Evolutionary conservation across 176 grass and related monocot genomes (phyloP).

Genomic region (Oryza nivara): DNA sequence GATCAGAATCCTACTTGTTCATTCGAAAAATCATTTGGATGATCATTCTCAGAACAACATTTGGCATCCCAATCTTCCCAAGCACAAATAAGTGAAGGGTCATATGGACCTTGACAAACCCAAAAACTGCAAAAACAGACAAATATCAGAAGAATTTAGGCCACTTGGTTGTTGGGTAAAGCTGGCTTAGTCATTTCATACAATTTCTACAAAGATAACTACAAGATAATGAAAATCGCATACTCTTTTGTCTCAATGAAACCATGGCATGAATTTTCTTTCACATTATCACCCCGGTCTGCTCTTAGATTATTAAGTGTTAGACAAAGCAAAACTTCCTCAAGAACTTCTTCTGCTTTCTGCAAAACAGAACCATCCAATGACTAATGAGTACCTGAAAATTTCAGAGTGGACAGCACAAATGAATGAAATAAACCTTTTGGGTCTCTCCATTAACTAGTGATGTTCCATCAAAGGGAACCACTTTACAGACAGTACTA

Average conservation of each 20-base stretch:
- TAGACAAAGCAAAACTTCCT: constrained; percentile 89
- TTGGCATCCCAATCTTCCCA: constrained; percentile 89
- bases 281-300: constrained; percentile 26
- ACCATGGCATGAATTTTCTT: constrained; percentile 67
- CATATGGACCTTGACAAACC: constrained; percentile 81
- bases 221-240: constrained; percentile 20
- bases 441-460: constrained; percentile 89
- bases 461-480: constrained; percentile 82
- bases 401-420: constrained; percentile 7
- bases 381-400: constrained; percentile 50
- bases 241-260: constrained; percentile 98
- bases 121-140: constrained; percentile 60
- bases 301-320: constrained; percentile 85
- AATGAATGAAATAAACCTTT: constrained; percentile 66
- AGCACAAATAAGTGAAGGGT: constrained; percentile 62
- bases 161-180: background rate
- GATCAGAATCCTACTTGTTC: constrained; percentile 53
- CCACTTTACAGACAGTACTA: constrained; percentile 85
- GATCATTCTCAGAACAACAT: constrained; percentile 85
- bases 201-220: constrained; percentile 8
- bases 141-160: constrained; percentile 22
- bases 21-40: constrained; percentile 76
- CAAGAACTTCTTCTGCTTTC: constrained; percentile 91
- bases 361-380: constrained; percentile 44
- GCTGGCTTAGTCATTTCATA: constrained; percentile 14